Conservation (phyloP, 768 basidiomycete genomes). For the Paxillus ammoniavirescens region DNA sequence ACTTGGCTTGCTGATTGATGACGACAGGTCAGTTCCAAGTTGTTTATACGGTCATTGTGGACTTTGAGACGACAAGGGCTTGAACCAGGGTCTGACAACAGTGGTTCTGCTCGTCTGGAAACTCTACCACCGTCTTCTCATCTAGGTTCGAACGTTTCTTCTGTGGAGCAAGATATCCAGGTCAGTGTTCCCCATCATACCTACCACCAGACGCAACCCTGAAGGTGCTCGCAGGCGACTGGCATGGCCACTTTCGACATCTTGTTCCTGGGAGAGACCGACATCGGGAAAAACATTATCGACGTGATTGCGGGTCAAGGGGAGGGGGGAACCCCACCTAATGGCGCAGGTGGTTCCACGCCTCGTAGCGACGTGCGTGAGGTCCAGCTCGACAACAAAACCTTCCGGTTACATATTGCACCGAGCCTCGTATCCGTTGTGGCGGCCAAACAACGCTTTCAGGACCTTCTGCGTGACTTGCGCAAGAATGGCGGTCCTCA, state of each 20-base stretch:
- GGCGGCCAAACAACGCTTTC: slow-evolving; percentile 2
- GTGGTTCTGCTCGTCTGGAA: slow-evolving; percentile 3
- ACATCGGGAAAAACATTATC: slow-evolving; percentile 13
- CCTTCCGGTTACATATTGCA: slow-evolving; percentile 9
- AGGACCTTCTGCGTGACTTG: slow-evolving; percentile 8
- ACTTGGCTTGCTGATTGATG: neutral
- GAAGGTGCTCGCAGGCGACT: slow-evolving; percentile 9
- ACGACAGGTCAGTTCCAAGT: neutral
- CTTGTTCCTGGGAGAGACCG: slow-evolving; percentile 23
- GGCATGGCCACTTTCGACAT: slow-evolving; percentile 11
- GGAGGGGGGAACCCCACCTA: neutral
- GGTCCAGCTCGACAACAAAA: slow-evolving; percentile 16
- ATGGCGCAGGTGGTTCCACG: neutral
- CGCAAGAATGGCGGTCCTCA: slow-evolving; percentile 15
- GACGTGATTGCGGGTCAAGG: slow-evolving; percentile 14
- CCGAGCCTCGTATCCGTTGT: neutral
- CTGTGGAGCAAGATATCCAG: slow-evolving; percentile 8
- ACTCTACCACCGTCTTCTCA: slow-evolving; percentile 10
- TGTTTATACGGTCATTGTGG: neutral
- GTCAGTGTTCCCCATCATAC: slow-evolving; percentile 6
- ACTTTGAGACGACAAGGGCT: neutral
- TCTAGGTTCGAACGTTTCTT: slow-evolving; percentile 9
- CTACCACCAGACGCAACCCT: neutral
- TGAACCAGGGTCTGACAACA: slow-evolving; percentile 14
- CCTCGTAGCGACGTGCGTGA: slow-evolving; percentile 4